Percentiles rank a stretch among this genome's conserved stretches.
These are phyloP conservation scores for Fusarium burgessii DNA, from an alignment of 2,329 filamentous ascomycete species.

Conservation along the genomic window DNA sequence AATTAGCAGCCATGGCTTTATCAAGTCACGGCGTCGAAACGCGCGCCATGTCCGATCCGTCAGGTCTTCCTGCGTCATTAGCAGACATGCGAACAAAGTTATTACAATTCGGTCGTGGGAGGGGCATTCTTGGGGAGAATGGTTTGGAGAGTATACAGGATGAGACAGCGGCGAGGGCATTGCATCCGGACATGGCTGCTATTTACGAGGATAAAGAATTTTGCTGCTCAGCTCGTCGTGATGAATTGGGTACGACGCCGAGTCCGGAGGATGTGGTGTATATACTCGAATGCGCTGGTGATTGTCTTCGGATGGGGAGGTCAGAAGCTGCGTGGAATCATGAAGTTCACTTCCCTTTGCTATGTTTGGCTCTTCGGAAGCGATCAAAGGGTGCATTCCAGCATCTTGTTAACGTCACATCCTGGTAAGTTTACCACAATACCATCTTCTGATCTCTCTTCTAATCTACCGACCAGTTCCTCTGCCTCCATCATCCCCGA, in stretches of 20 bases:
- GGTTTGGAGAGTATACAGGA: background rate
- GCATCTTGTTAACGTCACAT: background rate
- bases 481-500: background rate
- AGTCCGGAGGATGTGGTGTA: background rate
- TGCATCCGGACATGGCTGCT: background rate
- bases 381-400: background rate
- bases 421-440: background rate
- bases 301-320: background rate
- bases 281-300: background rate
- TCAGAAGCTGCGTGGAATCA: conserved; percentile 3
- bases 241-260: background rate
- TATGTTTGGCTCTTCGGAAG: background rate
- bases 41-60: background rate
- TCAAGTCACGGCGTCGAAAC: background rate
- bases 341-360: background rate
- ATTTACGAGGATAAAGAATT: background rate
- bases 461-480: background rate
- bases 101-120: background rate
- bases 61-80: background rate
- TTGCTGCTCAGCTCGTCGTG: background rate
- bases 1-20: background rate
- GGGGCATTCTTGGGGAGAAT: background rate
- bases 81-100: background rate
- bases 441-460: rapidly evolving
- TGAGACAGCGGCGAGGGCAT: background rate